Percentiles rank a stretch among this genome's conserved stretches.
phyloP scores from a whole-genome alignment of 192 early-diverging fungal genomes.

The Thoreauomyces humboldtii region DNA sequence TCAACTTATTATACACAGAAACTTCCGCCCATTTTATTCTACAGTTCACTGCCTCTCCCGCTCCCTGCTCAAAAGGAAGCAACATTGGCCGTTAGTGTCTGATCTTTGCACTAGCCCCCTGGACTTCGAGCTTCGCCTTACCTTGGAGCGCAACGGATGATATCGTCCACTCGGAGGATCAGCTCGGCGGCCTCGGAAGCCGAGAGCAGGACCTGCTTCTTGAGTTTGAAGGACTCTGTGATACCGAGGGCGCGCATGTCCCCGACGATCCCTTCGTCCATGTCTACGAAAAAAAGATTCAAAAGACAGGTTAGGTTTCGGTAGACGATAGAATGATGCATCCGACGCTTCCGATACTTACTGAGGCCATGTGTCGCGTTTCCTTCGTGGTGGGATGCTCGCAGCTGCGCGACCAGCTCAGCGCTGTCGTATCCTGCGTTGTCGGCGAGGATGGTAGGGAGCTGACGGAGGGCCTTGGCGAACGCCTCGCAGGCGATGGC shows the following conservation, averaged over 20 bases:
- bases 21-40: too few species aligned
- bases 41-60: not conserved
- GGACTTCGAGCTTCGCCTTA: not conserved
- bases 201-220: slow-evolving; percentile 84
- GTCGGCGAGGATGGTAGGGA: slow-evolving; percentile 96
- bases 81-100: not conserved
- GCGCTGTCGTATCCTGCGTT: slow-evolving; percentile 96
- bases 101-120: not conserved
- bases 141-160: slow-evolving; percentile 79
- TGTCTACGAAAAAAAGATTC: slow-evolving; percentile 60
- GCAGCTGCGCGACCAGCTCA: slow-evolving; percentile 87
- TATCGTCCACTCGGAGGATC: slow-evolving; percentile 97
- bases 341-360: slow-evolving; percentile 18
- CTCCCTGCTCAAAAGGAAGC: not conserved
- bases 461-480: slow-evolving; percentile 89
- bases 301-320: not conserved
- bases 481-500: slow-evolving; percentile 94
- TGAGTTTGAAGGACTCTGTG: slow-evolving; percentile 96
- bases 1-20: too few species aligned
- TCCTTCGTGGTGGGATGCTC: slow-evolving; percentile 91
- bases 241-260: slow-evolving; percentile 85
- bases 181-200: slow-evolving; percentile 96
- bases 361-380: slow-evolving; percentile 71
- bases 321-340: not conserved
- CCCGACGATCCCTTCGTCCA: slow-evolving; percentile 75